Conservation (phyloP, 2,329 filamentous ascomycete species). For the Trichoderma harzianum region DNA sequence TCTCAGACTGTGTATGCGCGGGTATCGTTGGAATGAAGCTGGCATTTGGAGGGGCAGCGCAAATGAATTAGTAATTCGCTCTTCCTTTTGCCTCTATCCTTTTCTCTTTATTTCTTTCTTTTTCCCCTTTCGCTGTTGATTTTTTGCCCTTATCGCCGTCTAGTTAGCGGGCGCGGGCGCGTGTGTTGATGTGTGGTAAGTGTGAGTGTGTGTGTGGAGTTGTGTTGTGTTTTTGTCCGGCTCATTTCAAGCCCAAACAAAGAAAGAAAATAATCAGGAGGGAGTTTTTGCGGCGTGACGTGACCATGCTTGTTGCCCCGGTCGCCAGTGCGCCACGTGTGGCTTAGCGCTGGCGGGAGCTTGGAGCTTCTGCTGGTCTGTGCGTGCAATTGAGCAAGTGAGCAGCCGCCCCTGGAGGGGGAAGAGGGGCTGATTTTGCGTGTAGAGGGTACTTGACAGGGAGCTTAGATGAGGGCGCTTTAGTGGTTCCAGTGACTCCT, state of each 20-base stretch:
- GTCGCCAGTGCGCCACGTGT: conserved; percentile 16
- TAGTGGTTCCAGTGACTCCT: neutral
- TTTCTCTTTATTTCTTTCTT: neutral
- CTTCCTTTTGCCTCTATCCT: neutral
- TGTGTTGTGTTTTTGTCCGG: conserved; percentile 9
- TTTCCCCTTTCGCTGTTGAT: neutral
- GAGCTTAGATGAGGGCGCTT: neutral
- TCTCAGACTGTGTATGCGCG: conserved; percentile 16
- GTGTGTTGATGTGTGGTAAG: neutral
- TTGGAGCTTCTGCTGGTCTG: neutral
- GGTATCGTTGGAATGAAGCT: conserved; percentile 12
- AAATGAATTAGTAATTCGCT: conserved; percentile 3
- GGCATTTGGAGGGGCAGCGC: conserved; percentile 16
- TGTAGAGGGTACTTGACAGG: conserved; percentile 5
- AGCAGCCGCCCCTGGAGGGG: neutral
- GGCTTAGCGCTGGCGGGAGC: conserved; percentile 7
- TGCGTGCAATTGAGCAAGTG: conserved; percentile 1
- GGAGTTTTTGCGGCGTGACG: conserved; percentile 16
- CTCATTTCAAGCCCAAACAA: conserved; percentile 10
- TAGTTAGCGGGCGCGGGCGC: neutral
- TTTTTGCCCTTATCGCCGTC: neutral
- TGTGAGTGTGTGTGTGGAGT: conserved; percentile 3
- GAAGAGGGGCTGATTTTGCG: neutral
- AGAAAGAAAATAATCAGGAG: conserved; percentile 17
- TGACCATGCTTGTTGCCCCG: conserved; percentile 18